Conservation (phyloP, 176 grass and related monocot species). For the Oryza rufipogon region DNA sequence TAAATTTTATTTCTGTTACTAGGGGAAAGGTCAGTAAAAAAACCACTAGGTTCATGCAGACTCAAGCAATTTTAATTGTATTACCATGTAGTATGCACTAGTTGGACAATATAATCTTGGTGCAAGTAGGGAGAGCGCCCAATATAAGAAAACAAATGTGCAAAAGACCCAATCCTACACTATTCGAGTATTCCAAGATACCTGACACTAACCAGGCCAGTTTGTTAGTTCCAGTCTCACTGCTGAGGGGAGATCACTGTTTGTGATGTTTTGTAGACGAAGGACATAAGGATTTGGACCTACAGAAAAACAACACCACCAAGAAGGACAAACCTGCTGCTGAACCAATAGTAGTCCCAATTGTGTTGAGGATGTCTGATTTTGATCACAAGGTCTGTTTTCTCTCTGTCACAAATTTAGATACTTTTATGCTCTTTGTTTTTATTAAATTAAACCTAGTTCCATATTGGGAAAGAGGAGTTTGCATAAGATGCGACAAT, state of each 20-base stretch:
- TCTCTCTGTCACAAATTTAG: slow-evolving; percentile 27
- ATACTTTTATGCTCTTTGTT: slow-evolving; percentile 20
- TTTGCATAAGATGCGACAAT: background rate
- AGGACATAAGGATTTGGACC: slow-evolving; percentile 54
- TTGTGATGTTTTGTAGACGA: slow-evolving; percentile 53
- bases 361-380: slow-evolving; percentile 95
- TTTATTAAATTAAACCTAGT: background rate
- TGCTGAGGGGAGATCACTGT: slow-evolving; percentile 21
- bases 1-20: slow-evolving; percentile 26
- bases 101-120: slow-evolving; percentile 7
- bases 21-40: slow-evolving; percentile 13
- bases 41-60: background rate
- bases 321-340: slow-evolving; percentile 70
- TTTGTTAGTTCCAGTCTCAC: slow-evolving; percentile 15
- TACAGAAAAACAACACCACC: slow-evolving; percentile 39
- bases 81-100: slow-evolving; percentile 5
- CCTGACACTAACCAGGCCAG: background rate
- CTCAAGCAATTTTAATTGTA: background rate
- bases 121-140: background rate
- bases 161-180: slow-evolving; percentile 20
- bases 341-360: slow-evolving; percentile 86
- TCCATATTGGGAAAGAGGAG: background rate
- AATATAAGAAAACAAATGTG: slow-evolving; percentile 10
- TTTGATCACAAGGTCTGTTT: slow-evolving; percentile 94
- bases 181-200: slow-evolving; percentile 12